These are phyloP conservation scores for Cryptococcus sp. DNA, from an alignment of 1,284 basidiomycete species.

Conservation along the genomic window DNA sequence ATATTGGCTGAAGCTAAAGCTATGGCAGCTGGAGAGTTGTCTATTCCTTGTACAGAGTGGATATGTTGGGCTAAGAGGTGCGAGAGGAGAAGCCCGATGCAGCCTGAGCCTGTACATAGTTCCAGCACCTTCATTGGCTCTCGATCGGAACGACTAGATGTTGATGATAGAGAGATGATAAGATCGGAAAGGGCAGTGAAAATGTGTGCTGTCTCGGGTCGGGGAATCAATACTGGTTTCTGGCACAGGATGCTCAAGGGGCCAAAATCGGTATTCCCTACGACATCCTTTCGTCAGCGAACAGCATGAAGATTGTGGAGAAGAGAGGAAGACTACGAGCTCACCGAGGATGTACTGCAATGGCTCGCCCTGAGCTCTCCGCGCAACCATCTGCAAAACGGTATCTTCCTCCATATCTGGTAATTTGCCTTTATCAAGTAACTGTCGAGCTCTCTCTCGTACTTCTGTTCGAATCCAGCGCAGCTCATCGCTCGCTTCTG, in stretches of 20 bases:
- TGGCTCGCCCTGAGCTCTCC: constrained; percentile 67
- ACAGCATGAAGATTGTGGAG: not conserved
- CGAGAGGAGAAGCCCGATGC: constrained; percentile 78
- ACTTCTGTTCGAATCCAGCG: constrained; percentile 42
- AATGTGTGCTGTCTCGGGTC: constrained; percentile 81
- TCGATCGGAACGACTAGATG: not conserved
- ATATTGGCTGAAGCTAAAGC: constrained; percentile 72
- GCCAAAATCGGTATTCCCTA: constrained; percentile 86
- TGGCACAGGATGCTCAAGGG: constrained; percentile 69
- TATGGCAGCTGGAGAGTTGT: constrained; percentile 69
- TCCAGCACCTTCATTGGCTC: constrained; percentile 62
- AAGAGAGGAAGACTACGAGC: no score
- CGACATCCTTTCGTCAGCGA: not conserved
- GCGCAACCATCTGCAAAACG: constrained; percentile 33
- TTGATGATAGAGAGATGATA: constrained; percentile 3
- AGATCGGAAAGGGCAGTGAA: constrained; percentile 56
- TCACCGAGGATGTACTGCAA: constrained; percentile 88
- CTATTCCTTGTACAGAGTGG: constrained; percentile 59
- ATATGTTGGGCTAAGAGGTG: constrained; percentile 49
- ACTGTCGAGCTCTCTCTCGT: not conserved
- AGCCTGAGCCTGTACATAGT: constrained; percentile 85
- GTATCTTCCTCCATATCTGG: constrained; percentile 15
- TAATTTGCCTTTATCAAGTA: constrained; percentile 6
- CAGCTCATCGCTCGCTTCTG: constrained; percentile 43
- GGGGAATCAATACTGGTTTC: constrained; percentile 81